phyloP scores from a whole-genome alignment of 108 stramenopile species.

The Stephanodiscus triporus region DNA sequence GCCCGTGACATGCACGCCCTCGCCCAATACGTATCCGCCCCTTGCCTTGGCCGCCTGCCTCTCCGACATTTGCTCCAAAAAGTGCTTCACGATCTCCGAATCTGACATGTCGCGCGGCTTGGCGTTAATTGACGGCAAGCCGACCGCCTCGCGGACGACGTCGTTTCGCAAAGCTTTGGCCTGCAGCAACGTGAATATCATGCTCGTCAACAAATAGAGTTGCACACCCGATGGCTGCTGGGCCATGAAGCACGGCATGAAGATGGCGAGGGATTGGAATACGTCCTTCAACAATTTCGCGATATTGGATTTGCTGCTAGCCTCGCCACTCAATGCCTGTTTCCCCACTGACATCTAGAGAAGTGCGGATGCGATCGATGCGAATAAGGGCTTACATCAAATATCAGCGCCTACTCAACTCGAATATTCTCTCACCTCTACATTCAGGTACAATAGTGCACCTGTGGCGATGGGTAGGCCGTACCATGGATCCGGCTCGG shows the following conservation, averaged over 20 bases:
- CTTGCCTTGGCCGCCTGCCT: constrained; percentile 42
- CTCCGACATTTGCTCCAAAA: constrained; percentile 62
- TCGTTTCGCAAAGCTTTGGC: constrained; percentile 73
- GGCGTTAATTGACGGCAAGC: constrained; percentile 62
- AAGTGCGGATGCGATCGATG: too few relatives aligned
- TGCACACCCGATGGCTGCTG: constrained; percentile 82
- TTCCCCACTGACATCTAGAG: constrained; percentile 55
- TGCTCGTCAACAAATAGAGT: constrained; percentile 77
- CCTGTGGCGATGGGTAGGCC: constrained; percentile 81
- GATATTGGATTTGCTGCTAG: constrained; percentile 66
- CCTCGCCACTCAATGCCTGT: constrained; percentile 64
- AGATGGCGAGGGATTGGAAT: constrained; percentile 81
- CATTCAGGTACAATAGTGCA: constrained; percentile 72
- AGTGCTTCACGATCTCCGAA: constrained; percentile 68
- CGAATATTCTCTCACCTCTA: constrained; percentile 58
- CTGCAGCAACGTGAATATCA: constrained; percentile 80
- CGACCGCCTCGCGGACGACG: constrained; percentile 53
- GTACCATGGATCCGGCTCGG: constrained; percentile 89
- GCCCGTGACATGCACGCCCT: constrained; percentile 50
- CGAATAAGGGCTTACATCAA: too few relatives aligned
- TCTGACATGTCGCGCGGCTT: constrained; percentile 60
- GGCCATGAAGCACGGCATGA: constrained; percentile 88
- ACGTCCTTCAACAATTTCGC: constrained; percentile 70
- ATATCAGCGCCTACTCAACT: too few relatives aligned
- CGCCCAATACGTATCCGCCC: constrained; percentile 38